Percentiles rank a stretch among this genome's conserved stretches.
These are phyloP conservation scores for Hortaea sp. DNA, from an alignment of 2,329 filamentous ascomycete genomes.

Conservation along the genomic window DNA sequence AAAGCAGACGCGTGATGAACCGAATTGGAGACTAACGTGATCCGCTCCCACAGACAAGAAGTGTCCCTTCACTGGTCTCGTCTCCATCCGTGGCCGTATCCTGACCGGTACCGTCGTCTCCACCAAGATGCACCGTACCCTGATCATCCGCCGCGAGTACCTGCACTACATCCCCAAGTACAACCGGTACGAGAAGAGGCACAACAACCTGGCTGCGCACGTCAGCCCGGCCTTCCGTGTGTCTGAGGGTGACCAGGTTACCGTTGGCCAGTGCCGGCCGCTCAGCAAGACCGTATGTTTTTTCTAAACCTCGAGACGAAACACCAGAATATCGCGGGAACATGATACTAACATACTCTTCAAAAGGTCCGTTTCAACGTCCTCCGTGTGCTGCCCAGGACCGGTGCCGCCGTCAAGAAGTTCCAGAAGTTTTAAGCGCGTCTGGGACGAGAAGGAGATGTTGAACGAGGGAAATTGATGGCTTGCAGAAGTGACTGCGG, in stretches of 20 bases:
- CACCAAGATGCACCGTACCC: constrained; percentile 99
- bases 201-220: constrained; percentile 99
- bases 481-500: no score
- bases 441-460: not conserved
- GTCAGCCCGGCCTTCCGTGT: constrained; percentile 99
- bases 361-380: constrained; percentile 95
- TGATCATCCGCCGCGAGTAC: constrained; percentile 99
- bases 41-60: constrained; percentile 74
- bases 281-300: constrained; percentile 93
- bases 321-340: constrained; percentile 3
- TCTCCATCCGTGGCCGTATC: constrained; percentile 99
- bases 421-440: constrained; percentile 88
- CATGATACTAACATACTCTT: not conserved
- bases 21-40: not conserved
- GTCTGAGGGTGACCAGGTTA: constrained; percentile 98
- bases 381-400: constrained; percentile 94
- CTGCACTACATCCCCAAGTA: constrained; percentile 99
- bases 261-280: constrained; percentile 98
- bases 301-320: no score
- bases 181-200: constrained; percentile 99
- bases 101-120: constrained; percentile 97
- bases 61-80: constrained; percentile 98
- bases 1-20: not conserved
- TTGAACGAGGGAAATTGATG: no score
- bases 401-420: constrained; percentile 92